Conservation (phyloP, 768 basidiomycete genomes). For the Crucibulum laeve region DNA sequence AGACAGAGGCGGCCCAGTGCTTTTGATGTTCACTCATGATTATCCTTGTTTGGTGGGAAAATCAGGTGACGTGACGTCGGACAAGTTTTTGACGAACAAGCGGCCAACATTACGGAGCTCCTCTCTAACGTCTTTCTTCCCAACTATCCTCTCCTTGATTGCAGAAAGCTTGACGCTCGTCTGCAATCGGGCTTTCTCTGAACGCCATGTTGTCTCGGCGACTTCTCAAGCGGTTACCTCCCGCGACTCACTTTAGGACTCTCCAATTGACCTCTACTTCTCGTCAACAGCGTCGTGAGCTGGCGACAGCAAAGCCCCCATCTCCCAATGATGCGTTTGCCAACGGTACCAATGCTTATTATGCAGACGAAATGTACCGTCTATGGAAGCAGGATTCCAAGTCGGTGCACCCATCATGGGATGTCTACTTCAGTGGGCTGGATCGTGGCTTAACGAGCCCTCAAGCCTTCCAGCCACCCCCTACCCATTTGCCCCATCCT, state of each 20-base stretch:
- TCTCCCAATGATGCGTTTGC: constrained; percentile 86
- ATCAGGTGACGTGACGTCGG: no score
- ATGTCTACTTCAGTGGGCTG: constrained; percentile 89
- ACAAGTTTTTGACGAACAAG: no score
- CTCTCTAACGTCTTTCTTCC: no score
- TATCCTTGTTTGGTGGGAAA: no score
- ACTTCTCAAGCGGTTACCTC: neutral
- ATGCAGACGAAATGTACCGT: constrained; percentile 95
- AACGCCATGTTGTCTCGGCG: neutral
- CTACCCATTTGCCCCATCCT: constrained; percentile 61
- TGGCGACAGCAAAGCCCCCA: constrained; percentile 50
- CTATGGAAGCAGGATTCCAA: constrained; percentile 87
- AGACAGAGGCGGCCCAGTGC: no score
- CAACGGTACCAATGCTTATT: constrained; percentile 92
- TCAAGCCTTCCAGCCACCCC: constrained; percentile 85
- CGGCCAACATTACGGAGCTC: no score
- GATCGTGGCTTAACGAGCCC: constrained; percentile 79
- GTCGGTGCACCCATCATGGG: constrained; percentile 93
- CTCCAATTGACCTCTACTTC: neutral
- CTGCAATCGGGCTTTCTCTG: neutral
- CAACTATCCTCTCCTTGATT: no score
- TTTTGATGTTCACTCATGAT: no score
- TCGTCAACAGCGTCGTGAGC: constrained; percentile 19
- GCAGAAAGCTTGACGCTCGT: no score
- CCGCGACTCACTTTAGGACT: neutral